Percentiles rank a stretch among this genome's conserved stretches.
Evolutionary conservation across 352 stramenopile genomes (phyloP).

Genomic region (Pythium apleroticum): DNA sequence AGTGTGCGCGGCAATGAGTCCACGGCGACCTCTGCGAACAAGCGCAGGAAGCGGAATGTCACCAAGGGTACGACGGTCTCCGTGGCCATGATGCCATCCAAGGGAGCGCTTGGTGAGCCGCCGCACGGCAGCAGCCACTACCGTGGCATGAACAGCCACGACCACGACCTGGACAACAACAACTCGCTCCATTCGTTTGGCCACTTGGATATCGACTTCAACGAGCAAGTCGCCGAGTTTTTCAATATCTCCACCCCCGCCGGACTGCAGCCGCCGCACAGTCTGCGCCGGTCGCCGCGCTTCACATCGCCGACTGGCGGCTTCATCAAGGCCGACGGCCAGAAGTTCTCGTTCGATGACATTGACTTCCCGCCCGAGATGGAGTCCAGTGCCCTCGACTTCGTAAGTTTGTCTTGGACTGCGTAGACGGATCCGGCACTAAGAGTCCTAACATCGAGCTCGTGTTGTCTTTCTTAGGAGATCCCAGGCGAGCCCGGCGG

Average conservation of each 20-base stretch:
- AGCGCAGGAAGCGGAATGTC: constrained; percentile 61
- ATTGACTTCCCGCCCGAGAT: constrained; percentile 77
- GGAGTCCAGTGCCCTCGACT: constrained; percentile 68
- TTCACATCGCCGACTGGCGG: constrained; percentile 59
- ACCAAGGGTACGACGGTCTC: constrained; percentile 28
- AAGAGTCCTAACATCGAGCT: background rate
- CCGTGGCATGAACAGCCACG: constrained; percentile 4
- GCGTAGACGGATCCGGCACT: background rate
- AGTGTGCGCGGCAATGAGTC: background rate
- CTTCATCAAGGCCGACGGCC: constrained; percentile 68
- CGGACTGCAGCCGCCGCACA: constrained; percentile 63
- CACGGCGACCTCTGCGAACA: constrained; percentile 16
- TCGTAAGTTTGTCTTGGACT: constrained; percentile 43
- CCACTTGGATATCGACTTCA: constrained; percentile 87
- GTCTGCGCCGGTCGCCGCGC: constrained; percentile 67
- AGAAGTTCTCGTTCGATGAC: constrained; percentile 87
- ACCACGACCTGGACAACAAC: constrained; percentile 52
- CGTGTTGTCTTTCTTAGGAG: constrained; percentile 58
- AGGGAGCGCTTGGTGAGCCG: constrained; percentile 23
- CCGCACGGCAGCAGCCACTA: constrained; percentile 8
- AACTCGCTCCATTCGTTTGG: constrained; percentile 74
- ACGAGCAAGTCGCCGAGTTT: constrained; percentile 85
- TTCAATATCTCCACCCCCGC: constrained; percentile 74
- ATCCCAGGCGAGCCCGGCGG: constrained; percentile 61
- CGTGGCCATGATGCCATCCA: constrained; percentile 36